Evolutionary conservation across 2,329 filamentous ascomycete species (phyloP).

Genomic region (Pezicula neosporulosa): DNA sequence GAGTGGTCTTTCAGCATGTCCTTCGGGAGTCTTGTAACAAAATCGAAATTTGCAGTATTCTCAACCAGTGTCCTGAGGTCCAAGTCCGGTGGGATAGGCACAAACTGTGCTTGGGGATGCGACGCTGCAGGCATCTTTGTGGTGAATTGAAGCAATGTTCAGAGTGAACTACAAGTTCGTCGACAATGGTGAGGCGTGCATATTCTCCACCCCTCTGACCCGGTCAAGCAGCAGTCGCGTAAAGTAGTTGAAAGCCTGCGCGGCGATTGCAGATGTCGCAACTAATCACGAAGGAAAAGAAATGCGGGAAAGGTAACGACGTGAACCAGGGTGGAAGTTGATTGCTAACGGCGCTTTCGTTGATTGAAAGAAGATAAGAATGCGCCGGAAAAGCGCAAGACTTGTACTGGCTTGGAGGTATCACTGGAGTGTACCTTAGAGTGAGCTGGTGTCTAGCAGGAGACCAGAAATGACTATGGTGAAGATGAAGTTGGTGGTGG

Average conservation of each 20-base stretch:
- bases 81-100: conserved; percentile 83
- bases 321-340: no score
- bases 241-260: no score
- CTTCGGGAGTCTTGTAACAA: conserved; percentile 75
- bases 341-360: no score
- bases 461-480: not conserved
- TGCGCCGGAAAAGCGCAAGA: no score
- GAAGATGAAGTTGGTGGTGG: not conserved
- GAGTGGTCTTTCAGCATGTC: conserved; percentile 76
- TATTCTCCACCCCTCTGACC: not conserved
- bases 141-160: not conserved
- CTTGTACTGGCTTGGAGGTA: no score
- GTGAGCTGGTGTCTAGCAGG: not conserved
- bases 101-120: conserved; percentile 84
- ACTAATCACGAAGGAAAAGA: no score
- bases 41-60: conserved; percentile 78
- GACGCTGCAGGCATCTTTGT: conserved; percentile 67
- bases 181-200: not conserved
- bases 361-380: no score
- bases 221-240: no score
- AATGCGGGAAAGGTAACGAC: no score
- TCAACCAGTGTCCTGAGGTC: conserved; percentile 76
- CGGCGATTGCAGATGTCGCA: no score
- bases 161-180: not conserved
- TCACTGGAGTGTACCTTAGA: not conserved